phyloP scores from a whole-genome alignment of 2,329 filamentous ascomycete genomes.

The Podosphaera fusca region DNA sequence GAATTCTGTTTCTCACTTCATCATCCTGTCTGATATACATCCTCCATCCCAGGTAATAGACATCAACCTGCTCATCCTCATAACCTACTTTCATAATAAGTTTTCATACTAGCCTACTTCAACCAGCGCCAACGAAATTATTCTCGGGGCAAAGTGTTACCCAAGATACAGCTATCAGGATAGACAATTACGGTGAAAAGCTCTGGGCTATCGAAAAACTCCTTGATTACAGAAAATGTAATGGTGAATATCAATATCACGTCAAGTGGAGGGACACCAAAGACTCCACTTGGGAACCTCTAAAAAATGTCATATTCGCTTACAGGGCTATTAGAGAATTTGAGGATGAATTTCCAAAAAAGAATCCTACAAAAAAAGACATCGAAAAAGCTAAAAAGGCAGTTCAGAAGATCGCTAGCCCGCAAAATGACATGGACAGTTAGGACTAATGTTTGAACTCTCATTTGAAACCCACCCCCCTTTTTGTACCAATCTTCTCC shows the following conservation, averaged over 20 bases:
- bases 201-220: neutral
- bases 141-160: neutral
- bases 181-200: neutral
- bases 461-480: too few species aligned
- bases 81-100: too few species aligned
- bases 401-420: neutral
- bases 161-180: neutral
- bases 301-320: neutral
- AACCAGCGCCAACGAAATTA: too few species aligned
- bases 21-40: too few species aligned
- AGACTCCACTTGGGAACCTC: neutral
- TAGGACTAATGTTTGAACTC: too few species aligned
- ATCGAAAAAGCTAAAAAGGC: neutral
- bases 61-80: too few species aligned
- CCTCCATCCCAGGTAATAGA: too few species aligned
- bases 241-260: neutral
- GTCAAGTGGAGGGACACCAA: neutral
- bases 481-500: too few species aligned
- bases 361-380: neutral
- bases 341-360: neutral
- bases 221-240: neutral
- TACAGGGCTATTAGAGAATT: neutral
- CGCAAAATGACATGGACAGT: neutral
- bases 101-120: too few species aligned
- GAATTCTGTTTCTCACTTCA: too few species aligned